Evolutionary conservation across 495 filamentous ascomycete genomes (phyloP), one percentile per base, ranked within the genome.

Genomic region (Penicillium lagena): DNA sequence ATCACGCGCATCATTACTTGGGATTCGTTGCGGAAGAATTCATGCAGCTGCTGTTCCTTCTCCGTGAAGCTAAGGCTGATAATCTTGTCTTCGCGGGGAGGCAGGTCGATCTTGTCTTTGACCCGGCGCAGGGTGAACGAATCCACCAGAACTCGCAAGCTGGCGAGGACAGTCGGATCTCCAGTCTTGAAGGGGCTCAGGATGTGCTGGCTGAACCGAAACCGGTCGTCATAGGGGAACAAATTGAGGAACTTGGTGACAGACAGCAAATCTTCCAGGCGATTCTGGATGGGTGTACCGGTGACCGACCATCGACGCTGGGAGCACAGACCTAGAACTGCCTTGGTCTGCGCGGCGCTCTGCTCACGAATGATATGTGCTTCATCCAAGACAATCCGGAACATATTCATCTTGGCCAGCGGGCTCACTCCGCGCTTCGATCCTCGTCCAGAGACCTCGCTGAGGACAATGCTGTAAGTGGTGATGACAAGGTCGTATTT

Each of bases 381-480:
- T 64, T 98, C 93, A 55, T 98, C 93, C 22, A 98, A 77, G 1
- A 96, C 91, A 43, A 98, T 89, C 7, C 93, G 85, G 59, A 97
- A 97, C 85, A 91, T 95, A 47, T 86, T 85, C 49, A 90, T 83
- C 48, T 63, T 69, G 30, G 80, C 78, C 32, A 97, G 64, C 0
- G 90, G 86, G 45, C 79, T 87, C 9, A 59, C 52, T 0, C 77
- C 78, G 12, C 69, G 61, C 51, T 78, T 83, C 40, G 80, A 79
- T 32, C 73, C 72, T 13, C 81, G 74, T 9, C 76, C 66, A 30
- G 68, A 73, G 15, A 85, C 77, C 54, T 97, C 93, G 39, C 82
- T 87, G 6, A 88, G 78, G n/a, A 95, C 75, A 2, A 86, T 88
- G 42, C 82, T 81, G 64, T 97, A 98, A 0, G 93, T 95, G 0